Evolutionary conservation across 2,329 filamentous ascomycete species (phyloP), one percentile per base, ranked within the genome.

Genomic region (Sphaerulina populicola): DNA sequence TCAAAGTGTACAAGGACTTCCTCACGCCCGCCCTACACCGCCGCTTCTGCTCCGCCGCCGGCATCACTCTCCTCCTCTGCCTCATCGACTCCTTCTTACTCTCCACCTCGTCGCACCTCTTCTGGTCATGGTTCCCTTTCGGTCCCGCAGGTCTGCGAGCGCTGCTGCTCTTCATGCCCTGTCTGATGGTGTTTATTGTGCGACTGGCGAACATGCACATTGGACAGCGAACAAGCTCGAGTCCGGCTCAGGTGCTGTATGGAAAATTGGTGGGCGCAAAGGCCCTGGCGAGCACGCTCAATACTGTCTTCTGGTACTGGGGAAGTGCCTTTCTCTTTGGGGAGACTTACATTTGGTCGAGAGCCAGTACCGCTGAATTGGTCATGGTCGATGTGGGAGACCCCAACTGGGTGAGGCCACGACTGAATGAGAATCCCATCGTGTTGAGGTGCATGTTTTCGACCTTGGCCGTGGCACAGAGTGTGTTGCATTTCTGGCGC

Each of bases 41-140:
- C 63, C 81, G 89, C 63, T 97, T 96, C 71, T 84, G 85, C 44
- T 83, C 82, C 57, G 88, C 88, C 10, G 85, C 85, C 43, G 77
- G 79, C 11, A 73, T 87, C 56, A 75, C 89, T 11, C 71, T 93
- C 8, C 71, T 76, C 43, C 74, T 88, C 50, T 88, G 87, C 65
- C 94, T 93, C 67, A 49, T 79, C 35, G 80, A 88, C 64, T 79
- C 88, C 44, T 70, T 93, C 47, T 68, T 82, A 50, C 77, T 94
- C 57, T 82, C 85, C 14, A 77, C 91, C 58, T 82, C 83, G 21
- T 43, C 49, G 30, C 52, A 44, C 42, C 58, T 49, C 36, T 51
- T 95, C 55, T 95, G 88, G 89, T 75, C 82, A 61, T 91, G 87
- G 85, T 88, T 94, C 59, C 89, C 89, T 21, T 62, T 95, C 36